Conservation (phyloP, 345 rosid genomes). For the Sisymbrium irio region DNA sequence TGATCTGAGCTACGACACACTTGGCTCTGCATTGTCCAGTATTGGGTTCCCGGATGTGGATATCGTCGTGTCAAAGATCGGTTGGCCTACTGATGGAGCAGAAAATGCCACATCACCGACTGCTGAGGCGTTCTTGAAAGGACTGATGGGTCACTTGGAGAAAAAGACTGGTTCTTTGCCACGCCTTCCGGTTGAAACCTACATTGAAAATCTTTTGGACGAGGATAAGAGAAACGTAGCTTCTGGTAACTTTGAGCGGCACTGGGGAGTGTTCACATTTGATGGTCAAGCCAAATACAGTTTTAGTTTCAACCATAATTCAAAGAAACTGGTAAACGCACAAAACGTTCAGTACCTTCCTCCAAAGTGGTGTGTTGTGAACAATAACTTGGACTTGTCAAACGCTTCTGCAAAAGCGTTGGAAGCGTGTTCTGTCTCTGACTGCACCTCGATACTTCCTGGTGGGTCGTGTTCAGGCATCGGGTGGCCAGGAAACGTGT, state of each 20-base stretch:
- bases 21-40: conserved; percentile 57
- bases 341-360: conserved; percentile 72
- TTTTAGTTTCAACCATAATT: conserved; percentile 54
- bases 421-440: conserved; percentile 65
- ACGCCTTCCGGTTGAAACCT: conserved; percentile 60
- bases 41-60: conserved; percentile 64
- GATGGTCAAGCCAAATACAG: conserved; percentile 91
- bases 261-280: conserved; percentile 89
- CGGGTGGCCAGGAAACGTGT: conserved; percentile 78
- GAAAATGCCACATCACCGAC: conserved; percentile 57
- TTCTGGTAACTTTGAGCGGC: conserved; percentile 76
- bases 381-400: conserved; percentile 66
- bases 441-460: conserved; percentile 67
- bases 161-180: conserved; percentile 60
- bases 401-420: conserved; percentile 60
- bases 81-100: conserved; percentile 97
- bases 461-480: conserved; percentile 74
- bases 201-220: conserved; percentile 68
- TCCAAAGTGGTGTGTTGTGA: conserved; percentile 81
- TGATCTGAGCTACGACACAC: conserved; percentile 65
- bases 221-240: conserved; percentile 62
- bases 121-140: conserved; percentile 64
- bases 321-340: conserved; percentile 56
- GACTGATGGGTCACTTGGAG: conserved; percentile 56
- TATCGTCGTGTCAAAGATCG: conserved; percentile 67